Conservation (phyloP, 305 asterid species). For the Solanum hybrid region DNA sequence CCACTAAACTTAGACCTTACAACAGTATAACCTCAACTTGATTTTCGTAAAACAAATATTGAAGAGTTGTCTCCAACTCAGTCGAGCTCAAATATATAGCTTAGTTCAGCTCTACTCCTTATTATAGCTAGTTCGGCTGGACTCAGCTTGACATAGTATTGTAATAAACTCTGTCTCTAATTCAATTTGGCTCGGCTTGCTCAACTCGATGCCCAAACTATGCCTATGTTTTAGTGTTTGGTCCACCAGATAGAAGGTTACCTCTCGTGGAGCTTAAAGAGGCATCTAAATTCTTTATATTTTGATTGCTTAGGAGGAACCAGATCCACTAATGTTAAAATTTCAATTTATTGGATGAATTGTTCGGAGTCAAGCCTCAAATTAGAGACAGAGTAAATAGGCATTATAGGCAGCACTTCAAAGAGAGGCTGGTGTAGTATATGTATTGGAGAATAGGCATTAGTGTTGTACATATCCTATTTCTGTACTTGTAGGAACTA, state of each 20-base stretch:
- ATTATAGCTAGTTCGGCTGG: not conserved
- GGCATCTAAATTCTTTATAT: not conserved
- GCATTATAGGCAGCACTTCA: too few relatives aligned
- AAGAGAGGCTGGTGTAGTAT: too few relatives aligned
- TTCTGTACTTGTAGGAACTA: not conserved
- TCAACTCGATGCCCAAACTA: not conserved
- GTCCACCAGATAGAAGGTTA: not conserved
- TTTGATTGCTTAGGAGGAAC: not conserved
- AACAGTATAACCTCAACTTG: not conserved
- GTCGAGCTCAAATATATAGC: not conserved
- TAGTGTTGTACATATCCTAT: not conserved
- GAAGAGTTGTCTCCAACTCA: not conserved
- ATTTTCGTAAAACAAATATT: not conserved
- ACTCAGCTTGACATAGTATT: not conserved
- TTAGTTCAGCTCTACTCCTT: not conserved
- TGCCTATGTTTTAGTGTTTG: not conserved
- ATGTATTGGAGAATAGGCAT: not conserved
- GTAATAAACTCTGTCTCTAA: not conserved
- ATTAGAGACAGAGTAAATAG: too few relatives aligned
- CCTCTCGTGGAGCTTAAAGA: not conserved
- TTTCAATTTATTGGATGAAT: too few relatives aligned
- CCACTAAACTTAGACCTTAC: not conserved
- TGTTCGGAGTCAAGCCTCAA: too few relatives aligned
- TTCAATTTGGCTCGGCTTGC: not conserved
- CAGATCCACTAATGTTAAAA: not conserved